Percentiles rank a stretch among this genome's conserved stretches.
Conservation (phyloP, 306 rosid species). For the Urtica urens region DNA sequence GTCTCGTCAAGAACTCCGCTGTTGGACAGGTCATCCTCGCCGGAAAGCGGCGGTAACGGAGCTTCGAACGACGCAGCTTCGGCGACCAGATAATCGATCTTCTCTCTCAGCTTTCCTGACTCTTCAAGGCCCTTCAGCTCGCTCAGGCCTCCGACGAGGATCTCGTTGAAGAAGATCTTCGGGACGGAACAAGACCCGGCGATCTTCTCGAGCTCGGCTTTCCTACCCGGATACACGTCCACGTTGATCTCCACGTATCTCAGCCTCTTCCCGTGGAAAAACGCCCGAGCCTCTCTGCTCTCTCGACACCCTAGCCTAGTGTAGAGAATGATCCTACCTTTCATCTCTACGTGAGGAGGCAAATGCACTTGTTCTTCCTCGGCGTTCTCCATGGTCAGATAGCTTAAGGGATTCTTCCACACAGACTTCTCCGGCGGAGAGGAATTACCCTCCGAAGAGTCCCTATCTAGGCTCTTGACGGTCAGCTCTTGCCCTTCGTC, state of each 20-base stretch:
- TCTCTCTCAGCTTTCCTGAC: conserved; percentile 65
- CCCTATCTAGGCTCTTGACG: conserved; percentile 27
- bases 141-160: conserved; percentile 63
- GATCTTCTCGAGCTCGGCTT: conserved; percentile 61
- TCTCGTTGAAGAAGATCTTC: conserved; percentile 68
- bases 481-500: conserved; percentile 22
- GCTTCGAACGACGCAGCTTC: conserved; percentile 62
- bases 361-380: no score
- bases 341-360: conserved; percentile 30
- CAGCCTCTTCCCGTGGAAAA: conserved; percentile 54
- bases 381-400: conserved; percentile 27
- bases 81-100: conserved; percentile 57
- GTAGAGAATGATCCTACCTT: conserved; percentile 67
- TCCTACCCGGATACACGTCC: conserved; percentile 68
- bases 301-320: conserved; percentile 69
- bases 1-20: conserved; percentile 61
- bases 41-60: conserved; percentile 75
- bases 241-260: conserved; percentile 67
- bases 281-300: conserved; percentile 54
- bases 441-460: conserved; percentile 31
- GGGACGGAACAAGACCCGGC: conserved; percentile 68
- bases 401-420: conserved; percentile 75
- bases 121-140: conserved; percentile 52
- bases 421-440: conserved; percentile 32
- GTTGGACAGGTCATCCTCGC: conserved; percentile 66